A percentile compares a stretch with the other conserved stretches of the same genome.
Conservation (phyloP, 306 rosid genomes). For the Quercus bicolor region DNA sequence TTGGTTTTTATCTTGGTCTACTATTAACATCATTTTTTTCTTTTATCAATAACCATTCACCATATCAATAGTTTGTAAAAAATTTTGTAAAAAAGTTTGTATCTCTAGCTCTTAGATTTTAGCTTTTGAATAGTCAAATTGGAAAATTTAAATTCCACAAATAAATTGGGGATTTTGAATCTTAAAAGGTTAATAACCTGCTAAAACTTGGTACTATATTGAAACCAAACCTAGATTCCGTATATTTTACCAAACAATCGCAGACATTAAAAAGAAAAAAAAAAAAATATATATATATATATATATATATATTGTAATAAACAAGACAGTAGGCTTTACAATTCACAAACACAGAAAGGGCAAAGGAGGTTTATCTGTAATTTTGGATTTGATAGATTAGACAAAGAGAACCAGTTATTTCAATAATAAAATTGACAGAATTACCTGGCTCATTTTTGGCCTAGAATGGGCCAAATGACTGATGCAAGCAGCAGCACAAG, state of each 20-base stretch:
- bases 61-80: too few species aligned
- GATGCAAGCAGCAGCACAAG: conserved; percentile 55
- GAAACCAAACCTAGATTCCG: background rate
- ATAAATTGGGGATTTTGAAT: background rate
- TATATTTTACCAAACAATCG: background rate
- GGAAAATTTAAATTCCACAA: background rate
- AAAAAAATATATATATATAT: too few species aligned
- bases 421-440: background rate
- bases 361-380: background rate
- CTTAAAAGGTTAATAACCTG: background rate
- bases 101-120: too few species aligned
- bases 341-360: background rate
- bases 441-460: conserved; percentile 66
- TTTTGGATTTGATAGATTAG: background rate
- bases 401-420: background rate
- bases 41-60: too few species aligned
- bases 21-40: too few species aligned
- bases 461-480: conserved; percentile 50
- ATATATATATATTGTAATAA: background rate
- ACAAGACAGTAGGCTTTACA: background rate
- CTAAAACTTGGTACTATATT: background rate
- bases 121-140: too few species aligned
- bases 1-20: too few species aligned
- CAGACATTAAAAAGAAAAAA: background rate
- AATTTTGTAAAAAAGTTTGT: too few species aligned